Percentiles rank a stretch among this genome's conserved stretches.
These are phyloP conservation scores for Apiospora koreana DNA, from an alignment of 2,329 filamentous ascomycete species.

Conservation along the genomic window DNA sequence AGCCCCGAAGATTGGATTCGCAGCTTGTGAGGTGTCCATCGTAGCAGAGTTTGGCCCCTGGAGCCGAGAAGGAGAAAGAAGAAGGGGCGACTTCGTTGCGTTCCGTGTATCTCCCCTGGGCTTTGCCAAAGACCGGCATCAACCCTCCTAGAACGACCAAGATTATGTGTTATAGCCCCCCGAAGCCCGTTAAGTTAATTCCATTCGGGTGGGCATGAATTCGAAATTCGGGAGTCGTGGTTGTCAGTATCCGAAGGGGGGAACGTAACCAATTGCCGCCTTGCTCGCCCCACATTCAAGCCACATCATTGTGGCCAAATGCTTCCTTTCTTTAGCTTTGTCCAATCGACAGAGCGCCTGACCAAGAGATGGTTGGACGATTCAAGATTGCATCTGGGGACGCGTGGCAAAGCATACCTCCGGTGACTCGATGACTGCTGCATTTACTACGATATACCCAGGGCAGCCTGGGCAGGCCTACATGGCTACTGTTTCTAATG, in stretches of 20 bases:
- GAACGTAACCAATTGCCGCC: background rate
- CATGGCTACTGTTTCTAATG: constrained; percentile 11
- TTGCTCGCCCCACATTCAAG: background rate
- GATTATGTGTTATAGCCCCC: background rate
- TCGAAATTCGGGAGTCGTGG: background rate
- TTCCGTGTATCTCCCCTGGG: background rate
- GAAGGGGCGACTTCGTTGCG: background rate
- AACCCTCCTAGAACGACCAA: background rate
- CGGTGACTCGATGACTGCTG: background rate
- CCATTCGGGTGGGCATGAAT: background rate
- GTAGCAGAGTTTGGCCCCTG: background rate
- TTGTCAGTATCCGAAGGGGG: background rate
- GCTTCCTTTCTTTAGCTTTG: background rate
- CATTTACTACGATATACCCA: constrained; percentile 1
- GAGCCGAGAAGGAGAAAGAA: background rate
- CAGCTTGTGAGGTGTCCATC: background rate
- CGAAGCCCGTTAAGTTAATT: background rate
- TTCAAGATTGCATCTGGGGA: constrained; percentile 12
- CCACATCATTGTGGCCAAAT: constrained; percentile 7
- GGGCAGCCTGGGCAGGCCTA: background rate
- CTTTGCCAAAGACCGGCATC: background rate
- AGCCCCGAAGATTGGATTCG: background rate
- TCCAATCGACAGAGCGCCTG: background rate
- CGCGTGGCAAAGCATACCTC: constrained; percentile 14
- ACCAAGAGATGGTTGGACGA: background rate